phyloP scores from a whole-genome alignment of 768 basidiomycete species.

The Lactifluus echinatus region DNA sequence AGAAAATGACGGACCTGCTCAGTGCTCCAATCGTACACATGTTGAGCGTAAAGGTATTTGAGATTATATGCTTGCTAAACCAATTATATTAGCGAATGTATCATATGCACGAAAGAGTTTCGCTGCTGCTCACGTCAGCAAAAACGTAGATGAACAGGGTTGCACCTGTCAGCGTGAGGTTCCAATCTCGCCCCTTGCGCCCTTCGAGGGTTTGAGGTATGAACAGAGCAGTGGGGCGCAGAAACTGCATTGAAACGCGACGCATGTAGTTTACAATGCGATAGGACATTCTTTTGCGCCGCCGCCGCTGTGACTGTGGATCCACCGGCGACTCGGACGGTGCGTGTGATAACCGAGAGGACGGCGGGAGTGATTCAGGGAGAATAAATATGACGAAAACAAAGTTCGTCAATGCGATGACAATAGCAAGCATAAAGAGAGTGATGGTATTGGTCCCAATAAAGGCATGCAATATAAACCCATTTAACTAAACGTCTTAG shows the following conservation, averaged over 20 bases:
- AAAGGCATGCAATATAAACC: constrained; percentile 11
- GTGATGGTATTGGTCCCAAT: constrained; percentile 5
- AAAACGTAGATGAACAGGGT: constrained; percentile 19
- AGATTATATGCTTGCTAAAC: constrained; percentile 22
- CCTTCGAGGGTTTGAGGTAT: constrained; percentile 16
- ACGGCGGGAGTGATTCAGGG: constrained; percentile 17
- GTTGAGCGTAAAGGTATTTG: constrained; percentile 21
- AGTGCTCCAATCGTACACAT: constrained; percentile 20
- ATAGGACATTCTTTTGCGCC: background rate
- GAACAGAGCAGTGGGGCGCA: constrained; percentile 17
- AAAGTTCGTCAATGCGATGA: constrained; percentile 16
- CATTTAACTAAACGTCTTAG: constrained; percentile 15
- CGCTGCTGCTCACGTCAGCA: constrained; percentile 8
- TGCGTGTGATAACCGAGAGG: constrained; percentile 3
- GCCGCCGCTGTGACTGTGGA: background rate
- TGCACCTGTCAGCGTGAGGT: constrained; percentile 18
- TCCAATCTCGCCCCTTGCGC: constrained; percentile 18
- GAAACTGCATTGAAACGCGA: constrained; percentile 7
- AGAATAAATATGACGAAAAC: constrained; percentile 15
- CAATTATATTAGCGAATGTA: background rate
- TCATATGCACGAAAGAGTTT: background rate
- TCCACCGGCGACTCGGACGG: background rate
- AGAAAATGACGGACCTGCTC: constrained; percentile 13
- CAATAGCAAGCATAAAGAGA: constrained; percentile 15
- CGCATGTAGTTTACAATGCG: background rate